A percentile compares a stretch with the other conserved stretches of the same genome.
phyloP scores from a whole-genome alignment of 2,329 filamentous ascomycete genomes.

The Neofusicoccum laricinum region DNA sequence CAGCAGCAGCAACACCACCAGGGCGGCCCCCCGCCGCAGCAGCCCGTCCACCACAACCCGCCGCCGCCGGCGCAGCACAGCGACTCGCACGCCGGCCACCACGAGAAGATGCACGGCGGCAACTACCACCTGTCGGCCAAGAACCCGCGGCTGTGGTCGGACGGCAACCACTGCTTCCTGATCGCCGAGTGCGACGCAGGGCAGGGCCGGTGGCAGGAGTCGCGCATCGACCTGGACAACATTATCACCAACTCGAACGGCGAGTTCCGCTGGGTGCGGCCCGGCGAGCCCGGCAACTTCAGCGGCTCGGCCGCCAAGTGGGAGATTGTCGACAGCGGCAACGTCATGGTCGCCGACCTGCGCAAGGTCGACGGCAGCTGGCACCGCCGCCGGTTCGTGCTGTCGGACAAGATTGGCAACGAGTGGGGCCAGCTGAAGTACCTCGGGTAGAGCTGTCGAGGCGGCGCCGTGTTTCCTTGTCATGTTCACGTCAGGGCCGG shows the following conservation, averaged over 20 bases:
- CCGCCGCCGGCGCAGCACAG: too few relatives aligned
- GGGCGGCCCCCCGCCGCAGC: neutral
- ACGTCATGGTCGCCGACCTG: conserved; percentile 3
- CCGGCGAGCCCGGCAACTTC: conserved; percentile 5
- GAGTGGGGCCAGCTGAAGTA: neutral
- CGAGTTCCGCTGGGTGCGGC: conserved; percentile 1
- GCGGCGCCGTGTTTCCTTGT: too few relatives aligned
- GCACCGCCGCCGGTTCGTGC: neutral
- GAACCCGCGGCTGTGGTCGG: neutral
- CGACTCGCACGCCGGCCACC: neutral
- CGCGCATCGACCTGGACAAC: conserved; percentile 1
- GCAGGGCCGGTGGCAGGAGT: neutral
- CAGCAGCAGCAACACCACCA: neutral
- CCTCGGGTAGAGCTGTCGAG: neutral
- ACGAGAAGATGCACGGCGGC: conserved; percentile 10
- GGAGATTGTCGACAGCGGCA: conserved; percentile 4
- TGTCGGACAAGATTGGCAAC: conserved; percentile 4
- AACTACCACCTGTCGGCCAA: conserved; percentile 7
- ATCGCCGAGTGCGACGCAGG: conserved; percentile 7
- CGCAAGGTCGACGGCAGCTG: neutral
- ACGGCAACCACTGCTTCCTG: conserved; percentile 8
- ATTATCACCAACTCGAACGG: neutral
- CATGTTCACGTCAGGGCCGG: too few relatives aligned
- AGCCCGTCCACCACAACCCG: neutral
- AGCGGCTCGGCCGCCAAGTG: neutral